Percentiles rank a stretch among this genome's conserved stretches.
Evolutionary conservation across 2,329 filamentous ascomycete species (phyloP).

Genomic region (Aspergillus sp.): DNA sequence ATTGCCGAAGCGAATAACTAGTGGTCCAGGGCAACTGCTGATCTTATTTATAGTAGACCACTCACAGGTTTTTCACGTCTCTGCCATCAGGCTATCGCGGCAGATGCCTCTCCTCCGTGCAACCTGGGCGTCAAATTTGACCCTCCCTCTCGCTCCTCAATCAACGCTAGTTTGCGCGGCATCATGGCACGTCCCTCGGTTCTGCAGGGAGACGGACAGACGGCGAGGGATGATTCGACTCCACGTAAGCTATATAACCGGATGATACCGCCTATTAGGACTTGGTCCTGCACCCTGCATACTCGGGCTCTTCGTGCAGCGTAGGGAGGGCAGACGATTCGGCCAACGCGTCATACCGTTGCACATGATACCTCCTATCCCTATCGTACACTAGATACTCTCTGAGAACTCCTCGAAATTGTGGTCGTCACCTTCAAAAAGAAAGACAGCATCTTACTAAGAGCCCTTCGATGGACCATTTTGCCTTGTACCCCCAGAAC

Average conservation of each 20-base stretch:
- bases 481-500: constrained; percentile 14
- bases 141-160: constrained; percentile 3
- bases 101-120: constrained; percentile 7
- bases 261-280: constrained; percentile 12
- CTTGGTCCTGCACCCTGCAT: constrained; percentile 23
- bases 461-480: constrained; percentile 17
- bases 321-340: constrained; percentile 19
- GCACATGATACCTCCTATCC: constrained; percentile 18
- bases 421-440: constrained; percentile 18
- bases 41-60: constrained; percentile 21
- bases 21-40: constrained; percentile 17
- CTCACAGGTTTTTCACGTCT: constrained; percentile 15
- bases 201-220: constrained; percentile 8
- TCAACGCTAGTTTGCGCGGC: neutral
- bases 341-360: constrained; percentile 31
- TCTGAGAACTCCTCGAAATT: constrained; percentile 15
- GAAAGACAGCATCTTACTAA: neutral
- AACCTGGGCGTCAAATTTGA: constrained; percentile 1
- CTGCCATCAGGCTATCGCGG: constrained; percentile 13
- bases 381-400: constrained; percentile 1
- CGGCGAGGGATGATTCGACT: constrained; percentile 15
- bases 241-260: constrained; percentile 21
- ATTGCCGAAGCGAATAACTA: constrained; percentile 21
- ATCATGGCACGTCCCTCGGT: constrained; percentile 11
- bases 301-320: constrained; percentile 24